Base-by-base conservation (phyloP, 768 basidiomycete species). In the Hortiboletus flavorubellus region DNA sequence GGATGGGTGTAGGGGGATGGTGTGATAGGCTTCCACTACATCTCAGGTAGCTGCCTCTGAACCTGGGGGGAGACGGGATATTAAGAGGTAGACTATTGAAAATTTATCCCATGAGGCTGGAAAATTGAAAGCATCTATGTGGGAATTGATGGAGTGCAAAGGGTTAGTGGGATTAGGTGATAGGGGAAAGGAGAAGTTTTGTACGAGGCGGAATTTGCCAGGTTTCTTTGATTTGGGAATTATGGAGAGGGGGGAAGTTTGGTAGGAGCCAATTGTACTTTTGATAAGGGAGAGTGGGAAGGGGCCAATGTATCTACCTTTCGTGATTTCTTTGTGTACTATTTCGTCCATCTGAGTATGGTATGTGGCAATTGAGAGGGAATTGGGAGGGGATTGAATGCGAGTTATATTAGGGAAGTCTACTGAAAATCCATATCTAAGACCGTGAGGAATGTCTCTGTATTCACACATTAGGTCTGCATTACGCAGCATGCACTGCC, bases 201-300 rank as follows among this genome's bases (percentile, higher is more conserved):
- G 34, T 35, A 35, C 5, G 4, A 35, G 14, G 9, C 14, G 2
- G 11, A 35, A 44, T 10, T 44, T 44, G 4, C 29, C 29, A 0
- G 16, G 29, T 0, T 8, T 10, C 1, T 4, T 9, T 10, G 29
- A 8, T 2, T 44, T 44, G 5, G 29, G 15, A 5, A 30, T n/a
- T 16, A n/a, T 8, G 3, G 15, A 44, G 0, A 10, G 29, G 26
- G 16, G 37, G 29, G 9, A n/a, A 5, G 43, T 9, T n/a, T 44
- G 23, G 7, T 3, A 14, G 4, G 21, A 23, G 0, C 23, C 6
- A 2, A 42, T 23, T 0, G 3, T 0, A 0, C 4, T 1, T 42
- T 42, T 7, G 0, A 42, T 42, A 2, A 15, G 6, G 23, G 41
- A 26, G 2, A 50, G 18, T 1, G 21, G 1, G 30, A 8, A 14